Base-by-base conservation (phyloP, 108 stramenopile species). In the Nitzschia putrida region DNA sequence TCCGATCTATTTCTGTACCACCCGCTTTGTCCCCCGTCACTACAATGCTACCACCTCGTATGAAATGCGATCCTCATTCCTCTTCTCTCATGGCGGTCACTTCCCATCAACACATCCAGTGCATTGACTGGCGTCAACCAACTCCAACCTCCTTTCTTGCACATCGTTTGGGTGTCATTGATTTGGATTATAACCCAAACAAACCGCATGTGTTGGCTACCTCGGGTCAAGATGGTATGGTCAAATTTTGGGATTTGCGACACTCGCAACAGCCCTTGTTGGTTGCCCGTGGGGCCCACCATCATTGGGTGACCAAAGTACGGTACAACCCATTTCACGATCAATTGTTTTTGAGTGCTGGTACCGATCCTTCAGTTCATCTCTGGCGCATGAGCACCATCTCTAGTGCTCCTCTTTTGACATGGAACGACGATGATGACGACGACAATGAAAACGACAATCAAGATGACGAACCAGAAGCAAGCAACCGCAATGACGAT, bases 311-410 rank as follows among this genome's bases (percentile, higher is more conserved):
- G 23, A 85, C 81, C 13, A 61, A 68, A 49, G 92, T 96, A 8
- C 42, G 56, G 13, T 99, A 97, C 83, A 99, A 99, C 83, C 95
- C 93, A 3, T 98, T 92, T 80, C 97, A 99, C 76, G 99, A 99
- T 81, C 99, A 99, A 78, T 74, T 99, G 61, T 71, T 99, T n/a
- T 40, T 97, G 44, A 88, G 83, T 60, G 92, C 88, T 14, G 98
- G 99, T 21, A 89, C 93, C 8, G 99, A 99, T 84, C 78, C 84
- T 12, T 55, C 88, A 41, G 93, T 94, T 11, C 94, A 96, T 77
- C 69, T 98, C 26, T 99, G 98, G 98, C 83, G 99, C 54, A 76
- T 98, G 29, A 87, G 90, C 23, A 90, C 89, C 64, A 93, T 97
- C 24, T 97, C 95, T 8, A 95, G 94, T 37, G 95, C 98, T 9